phyloP scores from a whole-genome alignment of 2,329 filamentous ascomycete genomes.

The Fusarium pininemorale region DNA sequence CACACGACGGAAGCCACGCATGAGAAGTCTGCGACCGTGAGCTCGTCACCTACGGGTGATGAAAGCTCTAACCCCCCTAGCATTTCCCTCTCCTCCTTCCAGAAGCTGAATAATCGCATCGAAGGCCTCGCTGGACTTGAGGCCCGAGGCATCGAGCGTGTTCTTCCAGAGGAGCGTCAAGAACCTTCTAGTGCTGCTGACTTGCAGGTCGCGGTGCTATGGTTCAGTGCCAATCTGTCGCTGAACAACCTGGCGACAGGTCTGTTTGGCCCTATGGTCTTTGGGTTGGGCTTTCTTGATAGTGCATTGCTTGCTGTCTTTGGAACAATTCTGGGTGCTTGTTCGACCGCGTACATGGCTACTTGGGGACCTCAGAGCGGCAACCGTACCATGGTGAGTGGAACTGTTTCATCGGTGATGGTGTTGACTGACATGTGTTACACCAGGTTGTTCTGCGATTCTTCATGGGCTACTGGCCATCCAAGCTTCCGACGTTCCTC shows the following conservation, averaged over 20 bases:
- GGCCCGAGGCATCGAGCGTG: constrained; percentile 52
- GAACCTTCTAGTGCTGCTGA: constrained; percentile 47
- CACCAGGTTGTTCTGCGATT: constrained; percentile 71
- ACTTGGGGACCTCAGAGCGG: constrained; percentile 80
- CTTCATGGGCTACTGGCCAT: constrained; percentile 73
- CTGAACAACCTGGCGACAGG: constrained; percentile 70
- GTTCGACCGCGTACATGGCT: constrained; percentile 80
- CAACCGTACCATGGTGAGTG: constrained; percentile 74
- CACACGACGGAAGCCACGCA: constrained; percentile 17
- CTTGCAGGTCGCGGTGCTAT: constrained; percentile 52
- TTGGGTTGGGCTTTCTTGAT: constrained; percentile 77
- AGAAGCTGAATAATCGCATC: constrained; percentile 31
- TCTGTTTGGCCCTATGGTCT: constrained; percentile 73
- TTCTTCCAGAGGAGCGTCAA: constrained; percentile 49
- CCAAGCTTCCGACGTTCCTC: constrained; percentile 45
- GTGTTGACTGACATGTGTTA: not conserved
- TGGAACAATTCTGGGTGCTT: constrained; percentile 77
- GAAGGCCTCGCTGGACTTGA: constrained; percentile 49
- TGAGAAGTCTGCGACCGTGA: constrained; percentile 28
- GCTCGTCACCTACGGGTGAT: constrained; percentile 13
- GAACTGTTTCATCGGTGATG: no score
- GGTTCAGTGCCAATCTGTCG: constrained; percentile 57
- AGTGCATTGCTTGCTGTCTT: constrained; percentile 77
- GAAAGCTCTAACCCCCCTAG: constrained; percentile 1
- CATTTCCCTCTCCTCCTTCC: constrained; percentile 7